These are phyloP conservation scores for Chaetomium strumarium DNA, from an alignment of 2,329 filamentous ascomycete species.

Conservation along the genomic window DNA sequence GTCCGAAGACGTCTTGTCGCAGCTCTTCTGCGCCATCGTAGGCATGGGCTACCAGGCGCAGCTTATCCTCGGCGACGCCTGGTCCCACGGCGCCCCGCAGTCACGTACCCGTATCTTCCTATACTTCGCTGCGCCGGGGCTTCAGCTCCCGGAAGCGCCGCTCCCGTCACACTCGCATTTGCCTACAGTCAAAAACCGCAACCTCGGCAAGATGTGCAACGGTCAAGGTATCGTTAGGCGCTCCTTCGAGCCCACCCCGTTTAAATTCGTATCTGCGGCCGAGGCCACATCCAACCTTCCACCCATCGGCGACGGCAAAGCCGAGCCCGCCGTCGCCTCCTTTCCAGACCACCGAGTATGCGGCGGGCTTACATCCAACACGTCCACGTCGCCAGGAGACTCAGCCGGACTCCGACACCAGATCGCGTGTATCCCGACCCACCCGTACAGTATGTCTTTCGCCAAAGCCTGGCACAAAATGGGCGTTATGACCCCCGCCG, in stretches of 20 bases:
- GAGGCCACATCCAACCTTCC: constrained; percentile 58
- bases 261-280: constrained; percentile 48
- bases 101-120: constrained; percentile 64
- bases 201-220: constrained; percentile 55
- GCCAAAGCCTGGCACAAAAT: constrained; percentile 37
- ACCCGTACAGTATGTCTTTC: constrained; percentile 51
- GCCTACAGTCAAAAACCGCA: constrained; percentile 21
- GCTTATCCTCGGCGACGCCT: constrained; percentile 62
- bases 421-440: constrained; percentile 53
- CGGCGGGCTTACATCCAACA: constrained; percentile 34
- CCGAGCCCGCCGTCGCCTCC: constrained; percentile 54
- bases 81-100: constrained; percentile 62
- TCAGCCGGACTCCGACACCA: constrained; percentile 41
- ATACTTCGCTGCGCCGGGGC: constrained; percentile 61
- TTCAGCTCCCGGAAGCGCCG: constrained; percentile 50
- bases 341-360: constrained; percentile 62
- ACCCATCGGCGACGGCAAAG: constrained; percentile 53
- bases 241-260: constrained; percentile 48
- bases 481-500: constrained; percentile 34
- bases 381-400: too few species aligned
- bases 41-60: constrained; percentile 72
- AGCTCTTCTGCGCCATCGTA: constrained; percentile 66
- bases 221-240: constrained; percentile 54
- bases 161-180: constrained; percentile 59
- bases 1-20: constrained; percentile 61